Conservation (phyloP, 176 grass and related monocot genomes). For the Pontederia paniculata region DNA sequence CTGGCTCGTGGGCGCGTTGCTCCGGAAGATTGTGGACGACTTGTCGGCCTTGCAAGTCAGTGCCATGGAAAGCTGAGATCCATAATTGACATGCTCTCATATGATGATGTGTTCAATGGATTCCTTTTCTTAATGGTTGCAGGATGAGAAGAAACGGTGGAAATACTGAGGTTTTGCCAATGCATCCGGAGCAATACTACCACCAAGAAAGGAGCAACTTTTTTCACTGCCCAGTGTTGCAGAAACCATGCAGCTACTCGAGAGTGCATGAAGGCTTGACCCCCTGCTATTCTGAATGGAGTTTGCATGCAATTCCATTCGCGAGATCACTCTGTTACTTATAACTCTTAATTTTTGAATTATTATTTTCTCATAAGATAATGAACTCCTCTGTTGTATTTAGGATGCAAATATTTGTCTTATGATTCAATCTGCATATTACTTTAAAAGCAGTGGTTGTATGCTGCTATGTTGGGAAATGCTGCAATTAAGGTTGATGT, state of each 20-base stretch:
- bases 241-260: slow-evolving; percentile 46
- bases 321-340: too few species aligned
- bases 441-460: too few species aligned
- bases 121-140: slow-evolving; percentile 7
- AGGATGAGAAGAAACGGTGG: slow-evolving; percentile 73
- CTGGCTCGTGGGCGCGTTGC: slow-evolving; percentile 67
- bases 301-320: too few species aligned
- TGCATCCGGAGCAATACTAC: slow-evolving; percentile 70
- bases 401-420: too few species aligned
- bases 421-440: too few species aligned
- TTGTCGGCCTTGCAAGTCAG: slow-evolving; percentile 60
- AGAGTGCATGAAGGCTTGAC: slow-evolving; percentile 6
- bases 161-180: slow-evolving; percentile 62
- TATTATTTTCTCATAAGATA: too few species aligned
- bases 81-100: too few species aligned
- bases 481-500: too few species aligned
- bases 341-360: too few species aligned
- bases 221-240: slow-evolving; percentile 48
- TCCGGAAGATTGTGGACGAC: slow-evolving; percentile 53
- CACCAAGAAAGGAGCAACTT: slow-evolving; percentile 78
- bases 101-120: background rate
- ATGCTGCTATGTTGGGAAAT: too few species aligned
- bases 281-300: too few species aligned
- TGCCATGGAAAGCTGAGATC: background rate
- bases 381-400: too few species aligned